Evolutionary conservation across 2,329 filamentous ascomycete species (phyloP).

Genomic region (Podosphaera fusca): DNA sequence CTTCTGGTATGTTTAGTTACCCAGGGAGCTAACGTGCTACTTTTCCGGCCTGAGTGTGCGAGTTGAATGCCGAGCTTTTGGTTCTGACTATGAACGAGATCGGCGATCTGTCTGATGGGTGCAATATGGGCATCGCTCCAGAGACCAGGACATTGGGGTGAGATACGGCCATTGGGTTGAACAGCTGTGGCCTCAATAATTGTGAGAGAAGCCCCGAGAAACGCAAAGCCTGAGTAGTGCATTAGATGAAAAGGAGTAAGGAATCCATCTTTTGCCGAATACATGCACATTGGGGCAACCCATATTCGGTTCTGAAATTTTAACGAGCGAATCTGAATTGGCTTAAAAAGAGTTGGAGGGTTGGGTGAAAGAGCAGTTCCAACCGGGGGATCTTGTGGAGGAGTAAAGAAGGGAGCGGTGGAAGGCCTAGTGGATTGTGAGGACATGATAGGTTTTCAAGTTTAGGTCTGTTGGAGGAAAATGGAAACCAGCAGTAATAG

Average conservation of each 20-base stretch:
- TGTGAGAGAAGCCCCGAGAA: slow-evolving; percentile 15
- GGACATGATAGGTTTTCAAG: too few species aligned
- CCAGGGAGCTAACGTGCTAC: slow-evolving; percentile 18
- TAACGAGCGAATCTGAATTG: too few species aligned
- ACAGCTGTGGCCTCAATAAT: slow-evolving; percentile 17
- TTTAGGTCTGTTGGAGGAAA: too few species aligned
- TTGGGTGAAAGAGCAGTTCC: too few species aligned
- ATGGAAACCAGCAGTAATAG: too few species aligned
- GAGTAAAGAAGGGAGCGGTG: too few species aligned
- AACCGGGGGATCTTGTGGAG: too few species aligned
- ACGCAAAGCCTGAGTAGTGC: slow-evolving; percentile 14
- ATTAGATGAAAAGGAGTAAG: slow-evolving; percentile 17
- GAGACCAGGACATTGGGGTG: slow-evolving; percentile 14
- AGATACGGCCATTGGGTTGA: slow-evolving; percentile 15
- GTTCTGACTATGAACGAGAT: slow-evolving; percentile 25
- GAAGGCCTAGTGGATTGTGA: too few species aligned
- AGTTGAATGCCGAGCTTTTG: slow-evolving; percentile 49
- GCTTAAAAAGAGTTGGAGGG: too few species aligned
- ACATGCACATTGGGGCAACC: slow-evolving; percentile 25
- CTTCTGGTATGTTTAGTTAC: too few species aligned
- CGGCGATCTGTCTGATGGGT: slow-evolving; percentile 16
- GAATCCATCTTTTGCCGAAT: slow-evolving; percentile 12
- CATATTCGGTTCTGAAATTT: slow-evolving; percentile 5
- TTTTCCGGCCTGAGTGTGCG: slow-evolving; percentile 35
- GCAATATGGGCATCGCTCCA: slow-evolving; percentile 19